Base-by-base conservation (phyloP, 169 alveolate genomes). In the Ichthyophthirius multifiliis region DNA sequence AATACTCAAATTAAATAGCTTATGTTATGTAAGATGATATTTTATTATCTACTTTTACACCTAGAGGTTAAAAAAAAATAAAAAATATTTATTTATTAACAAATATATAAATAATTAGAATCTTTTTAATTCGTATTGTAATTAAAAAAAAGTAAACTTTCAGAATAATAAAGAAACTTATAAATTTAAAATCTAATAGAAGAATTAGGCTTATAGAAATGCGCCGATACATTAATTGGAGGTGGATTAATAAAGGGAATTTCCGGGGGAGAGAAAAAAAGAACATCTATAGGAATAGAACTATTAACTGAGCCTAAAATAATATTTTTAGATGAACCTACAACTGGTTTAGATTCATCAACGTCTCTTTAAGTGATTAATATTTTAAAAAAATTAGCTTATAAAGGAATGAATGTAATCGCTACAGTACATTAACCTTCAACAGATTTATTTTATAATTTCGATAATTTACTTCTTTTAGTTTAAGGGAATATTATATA, bases 281-380 rank as follows among this genome's bases (percentile, higher is more conserved):
- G 96, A 45, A 73, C 87, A 62, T 87, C 90, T 13, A 76, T 90
- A 2, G 98, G 97, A 23, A 89, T 94, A 37, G 99, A 96, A 80
- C 86, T 96, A 37, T 88, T 97, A 13, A 89, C 94, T 37, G 94
- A 95, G 71, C 99, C 98, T 18, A 74, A 87, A 9, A 76, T 96
- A 39, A 64, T 97, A 27, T 88, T 95, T 84, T 82, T 97, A 67
- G 99, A 95, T 87, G 97, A 95, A 63, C 98, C 97, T 7, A 93
- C 97, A 0, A 87, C 96, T 16, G 98, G 98, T 16, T 88, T 96
- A 41, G 98, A 96, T 71, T 76, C 94, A 31, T 92, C 79, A 63
- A 88, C 94, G n/a, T 93, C 97, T 82, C 1, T 7, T 16, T 20
- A 76, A 37, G 78, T 31, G 30, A 30, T 20, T 16, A 64, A 63